Percentiles rank a stretch among this genome's conserved stretches.
Evolutionary conservation across 2,329 filamentous ascomycete species (phyloP).

Genomic region (Pseudogymnoascus sp.): DNA sequence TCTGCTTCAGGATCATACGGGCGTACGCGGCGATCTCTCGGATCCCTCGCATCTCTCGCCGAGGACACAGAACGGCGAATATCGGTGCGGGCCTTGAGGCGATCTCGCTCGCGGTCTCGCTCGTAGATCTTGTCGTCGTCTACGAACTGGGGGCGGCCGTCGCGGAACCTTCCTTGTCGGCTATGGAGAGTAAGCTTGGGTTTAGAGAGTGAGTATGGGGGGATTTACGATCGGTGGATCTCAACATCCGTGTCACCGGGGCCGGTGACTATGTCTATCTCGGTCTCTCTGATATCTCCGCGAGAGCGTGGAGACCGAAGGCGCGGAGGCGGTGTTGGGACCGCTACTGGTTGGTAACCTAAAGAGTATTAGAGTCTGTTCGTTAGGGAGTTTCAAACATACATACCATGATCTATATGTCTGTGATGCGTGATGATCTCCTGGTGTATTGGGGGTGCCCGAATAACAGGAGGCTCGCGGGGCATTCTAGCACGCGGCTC

Average conservation of each 20-base stretch:
- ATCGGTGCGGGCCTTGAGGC: slow-evolving; percentile 35
- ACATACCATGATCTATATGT: slow-evolving; percentile 77
- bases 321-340: slow-evolving; percentile 29
- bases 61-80: slow-evolving; percentile 33
- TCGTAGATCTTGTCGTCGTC: slow-evolving; percentile 64
- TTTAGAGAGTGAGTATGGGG: neutral
- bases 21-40: slow-evolving; percentile 27
- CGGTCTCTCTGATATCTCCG: slow-evolving; percentile 40
- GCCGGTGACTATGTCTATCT: slow-evolving; percentile 54
- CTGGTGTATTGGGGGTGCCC: slow-evolving; percentile 73
- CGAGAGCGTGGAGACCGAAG: slow-evolving; percentile 42
- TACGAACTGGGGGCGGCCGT: slow-evolving; percentile 37
- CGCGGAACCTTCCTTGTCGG: slow-evolving; percentile 22
- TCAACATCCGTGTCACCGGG: slow-evolving; percentile 51
- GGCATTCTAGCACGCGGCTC: slow-evolving; percentile 30
- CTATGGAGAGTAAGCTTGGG: neutral
- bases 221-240: slow-evolving; percentile 31
- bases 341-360: slow-evolving; percentile 15
- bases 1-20: slow-evolving; percentile 45
- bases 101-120: slow-evolving; percentile 45
- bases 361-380: slow-evolving; percentile 30
- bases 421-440: slow-evolving; percentile 85
- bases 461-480: slow-evolving; percentile 55
- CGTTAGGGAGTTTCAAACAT: neutral
- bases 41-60: slow-evolving; percentile 37